phyloP scores from a whole-genome alignment of 768 basidiomycete genomes.

The Calocybe gangraenosa region DNA sequence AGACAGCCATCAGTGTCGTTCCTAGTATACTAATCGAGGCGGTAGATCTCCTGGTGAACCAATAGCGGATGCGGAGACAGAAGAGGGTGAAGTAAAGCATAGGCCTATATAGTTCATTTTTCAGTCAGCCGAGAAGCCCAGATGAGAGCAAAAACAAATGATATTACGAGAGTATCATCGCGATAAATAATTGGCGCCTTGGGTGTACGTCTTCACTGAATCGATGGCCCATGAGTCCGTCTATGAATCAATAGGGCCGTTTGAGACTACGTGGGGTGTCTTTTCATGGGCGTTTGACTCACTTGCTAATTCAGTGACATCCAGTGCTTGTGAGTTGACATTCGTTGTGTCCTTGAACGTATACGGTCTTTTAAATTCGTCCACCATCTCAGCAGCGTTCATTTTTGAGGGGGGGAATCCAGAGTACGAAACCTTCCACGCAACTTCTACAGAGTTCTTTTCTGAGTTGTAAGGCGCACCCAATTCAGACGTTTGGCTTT shows the following conservation, averaged over 20 bases:
- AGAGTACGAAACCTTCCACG: slow-evolving; percentile 29
- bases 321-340: slow-evolving; percentile 16
- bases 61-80: slow-evolving; percentile 24
- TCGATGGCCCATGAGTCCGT: slow-evolving; percentile 23
- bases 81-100: slow-evolving; percentile 6
- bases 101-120: slow-evolving; percentile 12
- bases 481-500: no score
- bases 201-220: slow-evolving; percentile 27
- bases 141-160: neutral
- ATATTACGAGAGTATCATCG: slow-evolving; percentile 16
- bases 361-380: neutral
- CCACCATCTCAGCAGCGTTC: slow-evolving; percentile 14
- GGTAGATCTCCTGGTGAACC: slow-evolving; percentile 29
- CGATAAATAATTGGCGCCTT: slow-evolving; percentile 19
- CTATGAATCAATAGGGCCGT: slow-evolving; percentile 9
- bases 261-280: neutral
- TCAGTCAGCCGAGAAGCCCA: neutral
- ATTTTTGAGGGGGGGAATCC: slow-evolving; percentile 22
- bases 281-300: slow-evolving; percentile 4
- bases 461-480: no score
- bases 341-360: slow-evolving; percentile 14
- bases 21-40: slow-evolving; percentile 26
- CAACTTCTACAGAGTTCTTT: slow-evolving; percentile 27
- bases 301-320: slow-evolving; percentile 23
- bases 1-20: slow-evolving; percentile 16